A percentile compares a stretch with the other conserved stretches of the same genome.
Conservation (phyloP, 306 rosid genomes). For the Cucumis melo region DNA sequence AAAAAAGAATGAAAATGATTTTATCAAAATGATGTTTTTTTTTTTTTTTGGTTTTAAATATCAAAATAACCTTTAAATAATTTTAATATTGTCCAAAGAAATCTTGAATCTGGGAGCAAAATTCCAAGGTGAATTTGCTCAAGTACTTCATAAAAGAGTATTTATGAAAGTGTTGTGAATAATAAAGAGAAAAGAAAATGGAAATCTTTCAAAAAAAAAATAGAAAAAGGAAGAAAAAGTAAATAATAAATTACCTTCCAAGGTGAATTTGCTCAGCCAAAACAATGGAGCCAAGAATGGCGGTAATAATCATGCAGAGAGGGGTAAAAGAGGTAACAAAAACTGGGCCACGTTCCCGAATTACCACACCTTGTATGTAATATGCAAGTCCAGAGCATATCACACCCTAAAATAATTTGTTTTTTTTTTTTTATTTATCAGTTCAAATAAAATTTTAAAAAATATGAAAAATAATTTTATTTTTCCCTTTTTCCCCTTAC, state of each 20-base stretch:
- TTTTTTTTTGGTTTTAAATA: too few relatives aligned
- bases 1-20: too few relatives aligned
- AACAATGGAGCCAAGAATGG: conserved; percentile 62
- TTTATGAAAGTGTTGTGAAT: too few relatives aligned
- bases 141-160: too few relatives aligned
- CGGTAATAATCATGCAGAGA: conserved; percentile 82
- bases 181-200: neutral
- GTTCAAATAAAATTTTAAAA: neutral
- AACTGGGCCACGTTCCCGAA: conserved; percentile 77
- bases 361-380: conserved; percentile 81
- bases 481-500: neutral
- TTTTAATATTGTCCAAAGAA: too few relatives aligned
- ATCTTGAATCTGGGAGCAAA: too few relatives aligned
- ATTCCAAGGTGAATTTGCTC: too few relatives aligned
- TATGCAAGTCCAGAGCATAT: conserved; percentile 93
- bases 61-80: too few relatives aligned
- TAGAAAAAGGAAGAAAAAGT: too few relatives aligned
- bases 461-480: too few relatives aligned
- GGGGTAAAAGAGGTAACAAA: conserved; percentile 93
- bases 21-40: too few relatives aligned
- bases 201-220: neutral
- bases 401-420: conserved; percentile 53
- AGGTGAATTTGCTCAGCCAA: conserved; percentile 67
- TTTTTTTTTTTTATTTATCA: too few relatives aligned
- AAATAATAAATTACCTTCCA: conserved; percentile 37